phyloP scores from a whole-genome alignment of 2,329 filamentous ascomycete species.

The Sclerotinia subarctica region DNA sequence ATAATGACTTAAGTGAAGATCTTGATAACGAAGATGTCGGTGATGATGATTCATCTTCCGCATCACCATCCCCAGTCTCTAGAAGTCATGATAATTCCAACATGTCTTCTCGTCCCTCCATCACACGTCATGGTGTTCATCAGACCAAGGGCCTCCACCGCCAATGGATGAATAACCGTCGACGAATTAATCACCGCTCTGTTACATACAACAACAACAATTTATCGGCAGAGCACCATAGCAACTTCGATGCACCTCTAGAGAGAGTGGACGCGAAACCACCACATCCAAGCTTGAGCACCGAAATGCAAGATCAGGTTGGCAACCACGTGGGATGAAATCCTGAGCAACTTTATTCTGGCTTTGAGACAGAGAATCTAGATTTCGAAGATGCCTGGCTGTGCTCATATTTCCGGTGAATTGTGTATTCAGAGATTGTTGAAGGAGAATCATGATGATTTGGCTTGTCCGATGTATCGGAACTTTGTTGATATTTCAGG shows the following conservation, averaged over 20 bases:
- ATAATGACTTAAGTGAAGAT: not conserved
- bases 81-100: too few relatives aligned
- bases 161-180: not conserved
- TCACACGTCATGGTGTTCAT: accelerated
- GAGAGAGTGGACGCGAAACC: not conserved
- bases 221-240: not conserved
- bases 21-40: not conserved
- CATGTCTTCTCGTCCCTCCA: not conserved
- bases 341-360: too few relatives aligned
- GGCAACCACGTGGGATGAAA: not conserved
- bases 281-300: not conserved
- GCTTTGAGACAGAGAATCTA: too few relatives aligned
- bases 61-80: not conserved
- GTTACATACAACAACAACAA: not conserved
- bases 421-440: not conserved
- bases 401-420: not conserved
- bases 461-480: not conserved
- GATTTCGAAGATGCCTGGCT: not conserved
- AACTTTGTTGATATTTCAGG: not conserved
- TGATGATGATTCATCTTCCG: not conserved
- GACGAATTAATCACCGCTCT: not conserved
- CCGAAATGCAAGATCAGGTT: not conserved
- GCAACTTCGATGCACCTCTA: not conserved
- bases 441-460: not conserved
- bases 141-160: too few relatives aligned